Base-by-base conservation (phyloP, 2,329 filamentous ascomycete genomes). In the Pyricularia grisea region DNA sequence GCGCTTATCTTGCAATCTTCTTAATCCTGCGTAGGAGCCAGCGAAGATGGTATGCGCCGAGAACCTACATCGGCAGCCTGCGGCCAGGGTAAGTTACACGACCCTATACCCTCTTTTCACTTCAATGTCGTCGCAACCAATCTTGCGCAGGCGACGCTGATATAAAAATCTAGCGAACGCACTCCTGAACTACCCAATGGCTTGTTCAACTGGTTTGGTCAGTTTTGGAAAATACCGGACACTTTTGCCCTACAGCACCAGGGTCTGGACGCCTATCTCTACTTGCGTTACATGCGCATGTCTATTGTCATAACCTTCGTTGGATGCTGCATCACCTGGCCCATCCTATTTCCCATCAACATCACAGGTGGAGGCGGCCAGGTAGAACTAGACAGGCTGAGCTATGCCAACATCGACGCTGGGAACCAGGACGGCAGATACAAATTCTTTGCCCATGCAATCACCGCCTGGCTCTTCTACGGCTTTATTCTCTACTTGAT, bases 241-340 rank as follows among this genome's bases (percentile, higher is more conserved):
- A 88, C 89, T 60, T 93, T 92, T 75, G 88, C 94, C 30, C 87
- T 98, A 27, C 92, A 95, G 75, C 93, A 97, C 81, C 92, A 94
- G 77, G 96, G 93, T 0, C 87, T 99, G 71, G 94, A 99, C 77
- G 92, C 91, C 36, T 98, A 94, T 78, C 88, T 98, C 67, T 93
- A 96, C 77, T 84, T 98, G 31, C 92, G 94, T 50, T 97, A 94
- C 75, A 81, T 98, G 72, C 92, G 93, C 75, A 90, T 94, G 72
- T 81, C 90, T 9, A 84, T 90, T 36, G 81, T 89, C 70, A 90
- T 96, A 72, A 94, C 91, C 79, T 86, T 98, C 65, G 90, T 94
- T 11, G 95, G 95, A 70, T 92, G 90, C 75, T 82, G 86, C 73
- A 89, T 98, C 70, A 94, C 92, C 23, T 97, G 92, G 89, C 94